Conservation (phyloP, 2,329 filamentous ascomycete genomes). For the Leptographium galeiforme region DNA sequence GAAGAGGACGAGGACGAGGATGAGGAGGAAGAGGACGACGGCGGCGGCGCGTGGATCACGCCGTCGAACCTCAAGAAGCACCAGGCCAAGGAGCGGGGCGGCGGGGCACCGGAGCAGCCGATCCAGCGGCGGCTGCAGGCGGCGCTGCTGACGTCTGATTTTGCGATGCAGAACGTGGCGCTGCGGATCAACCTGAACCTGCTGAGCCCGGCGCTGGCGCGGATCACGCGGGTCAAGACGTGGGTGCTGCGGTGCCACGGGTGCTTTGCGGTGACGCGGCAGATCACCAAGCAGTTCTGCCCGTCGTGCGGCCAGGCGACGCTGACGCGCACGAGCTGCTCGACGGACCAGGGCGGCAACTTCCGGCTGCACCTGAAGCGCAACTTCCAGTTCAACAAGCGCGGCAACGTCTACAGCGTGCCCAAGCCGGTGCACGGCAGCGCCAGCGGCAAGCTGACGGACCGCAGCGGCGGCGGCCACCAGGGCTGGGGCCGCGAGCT, state of each 20-base stretch:
- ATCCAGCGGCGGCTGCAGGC: constrained; percentile 61
- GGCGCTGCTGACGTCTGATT: constrained; percentile 89
- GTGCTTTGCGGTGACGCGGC: constrained; percentile 73
- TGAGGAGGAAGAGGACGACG: constrained; percentile 27
- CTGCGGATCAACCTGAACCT: constrained; percentile 73
- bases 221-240: constrained; percentile 74
- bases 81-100: constrained; percentile 50
- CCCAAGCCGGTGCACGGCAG: constrained; percentile 79
- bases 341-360: constrained; percentile 60
- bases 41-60: constrained; percentile 80
- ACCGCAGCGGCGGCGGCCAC: constrained; percentile 50
- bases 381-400: constrained; percentile 93
- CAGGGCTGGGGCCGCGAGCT: constrained; percentile 75
- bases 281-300: constrained; percentile 87
- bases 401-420: constrained; percentile 83
- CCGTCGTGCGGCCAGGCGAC: constrained; percentile 79
- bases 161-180: constrained; percentile 94
- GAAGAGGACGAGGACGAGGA: constrained; percentile 25
- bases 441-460: constrained; percentile 60
- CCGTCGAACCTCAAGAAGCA: constrained; percentile 81
- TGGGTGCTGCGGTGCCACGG: constrained; percentile 89
- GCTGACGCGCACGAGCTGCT: constrained; percentile 72
- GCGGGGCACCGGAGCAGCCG: constrained; percentile 31
- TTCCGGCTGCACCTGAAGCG: constrained; percentile 81
- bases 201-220: constrained; percentile 61